These are phyloP conservation scores for Metschnikowia matae DNA, from an alignment of 805 yeast species.

Conservation along the genomic window DNA sequence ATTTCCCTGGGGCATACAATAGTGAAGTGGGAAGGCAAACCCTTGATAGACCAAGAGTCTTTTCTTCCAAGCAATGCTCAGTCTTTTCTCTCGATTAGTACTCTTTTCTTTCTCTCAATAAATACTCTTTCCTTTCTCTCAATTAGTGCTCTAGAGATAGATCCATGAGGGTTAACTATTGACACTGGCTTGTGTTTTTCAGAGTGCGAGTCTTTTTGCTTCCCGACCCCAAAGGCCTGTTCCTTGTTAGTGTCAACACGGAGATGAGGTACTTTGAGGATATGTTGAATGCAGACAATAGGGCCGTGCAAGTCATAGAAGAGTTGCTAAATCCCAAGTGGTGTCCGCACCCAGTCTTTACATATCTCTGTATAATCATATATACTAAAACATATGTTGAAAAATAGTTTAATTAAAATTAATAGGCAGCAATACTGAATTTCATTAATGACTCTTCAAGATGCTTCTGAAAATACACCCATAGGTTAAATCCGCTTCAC, in stretches of 20 bases:
- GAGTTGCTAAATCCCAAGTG: too few species aligned
- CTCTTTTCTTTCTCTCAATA: too few species aligned
- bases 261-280: too few species aligned
- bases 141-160: too few species aligned
- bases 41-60: conserved; percentile 75
- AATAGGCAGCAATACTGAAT: background rate
- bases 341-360: too few species aligned
- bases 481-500: background rate
- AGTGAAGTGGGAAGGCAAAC: conserved; percentile 93
- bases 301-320: too few species aligned
- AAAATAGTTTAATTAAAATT: background rate
- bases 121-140: too few species aligned
- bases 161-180: background rate
- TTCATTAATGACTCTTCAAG: background rate
- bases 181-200: background rate
- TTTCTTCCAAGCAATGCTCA: too few species aligned
- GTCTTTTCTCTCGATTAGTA: too few species aligned
- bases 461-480: background rate
- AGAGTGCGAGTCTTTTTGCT: background rate
- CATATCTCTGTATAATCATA: too few species aligned
- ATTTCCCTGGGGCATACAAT: conserved; percentile 86
- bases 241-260: background rate
- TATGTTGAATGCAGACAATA: too few species aligned
- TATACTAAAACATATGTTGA: too few species aligned
- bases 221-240: background rate